Base-by-base conservation (phyloP, 345 rosid species). In the Eucalyptus shirleyi region DNA sequence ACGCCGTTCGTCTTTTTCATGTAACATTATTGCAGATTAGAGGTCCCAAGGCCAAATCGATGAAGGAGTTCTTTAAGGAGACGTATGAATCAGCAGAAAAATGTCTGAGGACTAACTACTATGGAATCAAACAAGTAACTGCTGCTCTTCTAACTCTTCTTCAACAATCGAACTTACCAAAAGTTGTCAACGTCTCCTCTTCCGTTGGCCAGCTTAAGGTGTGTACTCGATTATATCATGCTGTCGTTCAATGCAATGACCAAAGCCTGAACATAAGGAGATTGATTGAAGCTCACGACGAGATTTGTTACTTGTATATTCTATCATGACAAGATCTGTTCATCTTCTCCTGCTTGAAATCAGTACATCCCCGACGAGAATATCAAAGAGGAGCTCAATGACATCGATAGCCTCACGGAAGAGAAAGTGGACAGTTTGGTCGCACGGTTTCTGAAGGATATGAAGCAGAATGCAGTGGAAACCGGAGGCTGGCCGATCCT, bases 91-190 rank as follows among this genome's bases (percentile, higher is more conserved):
- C 56, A 18, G 77, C 93, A 87, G 80, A 55, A 82, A 59, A 65
- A 44, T 89, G 91, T 86, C 55, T 89, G n/a, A 77, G 87, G 50
- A 92, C 90, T 26, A 92, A 90, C 80, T 92, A 89, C 86, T 88
- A 55, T 34, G 92, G 92, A 67, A 59, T 86, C 65, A 91, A 87
- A 59, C 87, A 60, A 15, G 49, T 90, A 69, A 89, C 89, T 14
- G 88, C 77, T 51, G 90, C 88, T 34, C 88, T 90, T 30, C 65
- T 90, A 55, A 69, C 91, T 14, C 86, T 88, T 49, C 89, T 87
- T 55, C 88, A 89, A 49, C 89, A 37, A 21, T 88, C 93, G 14
- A 8, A 69, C 59, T 49, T 88, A 4, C 87, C 92, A 23, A 92
- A 69, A 62, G 81, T 89, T 15, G 90, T 92, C 30, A 92, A 92